Percentiles rank a stretch among this genome's conserved stretches.
Conservation (phyloP, 2,329 filamentous ascomycete genomes). For the Xylariales sp. region DNA sequence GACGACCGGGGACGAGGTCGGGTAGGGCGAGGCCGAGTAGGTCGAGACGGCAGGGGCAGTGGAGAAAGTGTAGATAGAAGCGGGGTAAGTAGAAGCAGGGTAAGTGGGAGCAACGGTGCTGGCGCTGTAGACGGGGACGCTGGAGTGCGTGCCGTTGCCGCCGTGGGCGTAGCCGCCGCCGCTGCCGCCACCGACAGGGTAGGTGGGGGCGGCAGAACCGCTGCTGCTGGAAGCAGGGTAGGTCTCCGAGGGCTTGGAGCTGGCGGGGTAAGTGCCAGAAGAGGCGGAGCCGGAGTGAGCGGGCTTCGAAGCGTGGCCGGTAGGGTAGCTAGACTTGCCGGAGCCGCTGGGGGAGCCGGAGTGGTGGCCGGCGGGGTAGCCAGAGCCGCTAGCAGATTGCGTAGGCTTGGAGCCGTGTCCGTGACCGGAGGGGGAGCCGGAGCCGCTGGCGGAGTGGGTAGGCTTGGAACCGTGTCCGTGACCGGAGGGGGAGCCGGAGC, state of each 20-base stretch:
- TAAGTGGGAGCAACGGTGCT: slow-evolving; percentile 59
- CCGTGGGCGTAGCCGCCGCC: slow-evolving; percentile 55
- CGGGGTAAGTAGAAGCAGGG: not conserved
- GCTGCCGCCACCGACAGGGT: slow-evolving; percentile 5
- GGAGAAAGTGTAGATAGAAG: not conserved
- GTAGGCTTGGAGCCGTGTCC: not conserved
- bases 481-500: not conserved
- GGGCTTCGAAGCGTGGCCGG: slow-evolving; percentile 8
- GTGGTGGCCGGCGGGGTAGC: not conserved
- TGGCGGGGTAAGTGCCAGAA: slow-evolving; percentile 9
- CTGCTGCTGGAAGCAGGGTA: slow-evolving; percentile 61
- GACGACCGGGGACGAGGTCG: too few species aligned
- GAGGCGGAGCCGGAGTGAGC: slow-evolving; percentile 5
- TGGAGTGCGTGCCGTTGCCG: slow-evolving; percentile 45
- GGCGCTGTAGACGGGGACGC: slow-evolving; percentile 62
- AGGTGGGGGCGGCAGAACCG: slow-evolving; percentile 19
- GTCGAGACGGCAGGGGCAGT: slow-evolving; percentile 3
- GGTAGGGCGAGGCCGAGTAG: too few species aligned
- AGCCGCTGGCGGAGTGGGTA: not conserved
- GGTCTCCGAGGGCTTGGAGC: slow-evolving; percentile 58
- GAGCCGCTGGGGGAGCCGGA: not conserved
- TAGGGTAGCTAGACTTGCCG: not conserved
- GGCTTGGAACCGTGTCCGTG: slow-evolving; percentile 1
- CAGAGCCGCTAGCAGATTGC: not conserved
- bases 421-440: slow-evolving; percentile 9